These are phyloP conservation scores for Umbelopsis sp. DNA, from an alignment of 192 early-diverging fungal genomes.

Conservation along the genomic window DNA sequence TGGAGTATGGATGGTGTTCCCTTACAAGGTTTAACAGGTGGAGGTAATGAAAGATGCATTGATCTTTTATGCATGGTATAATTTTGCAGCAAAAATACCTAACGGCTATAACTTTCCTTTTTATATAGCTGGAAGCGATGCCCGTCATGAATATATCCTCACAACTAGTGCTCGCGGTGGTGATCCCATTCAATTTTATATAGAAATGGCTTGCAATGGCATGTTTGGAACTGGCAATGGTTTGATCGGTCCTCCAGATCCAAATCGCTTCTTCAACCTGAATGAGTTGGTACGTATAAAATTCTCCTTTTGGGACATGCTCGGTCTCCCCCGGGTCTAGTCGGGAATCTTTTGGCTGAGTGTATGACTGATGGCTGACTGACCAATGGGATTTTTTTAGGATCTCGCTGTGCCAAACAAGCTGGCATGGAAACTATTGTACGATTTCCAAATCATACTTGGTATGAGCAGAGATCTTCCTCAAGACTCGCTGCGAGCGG, in stretches of 20 bases:
- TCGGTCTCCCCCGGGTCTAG: background rate
- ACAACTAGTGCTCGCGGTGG: conserved; percentile 48
- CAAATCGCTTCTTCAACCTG: conserved; percentile 65
- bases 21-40: conserved; percentile 90
- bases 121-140: conserved; percentile 30
- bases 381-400: conserved; percentile 53
- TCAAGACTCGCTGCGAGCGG: conserved; percentile 64
- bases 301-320: background rate
- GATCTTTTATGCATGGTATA: conserved; percentile 4
- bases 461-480: conserved; percentile 66
- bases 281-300: conserved; percentile 28
- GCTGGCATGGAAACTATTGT: conserved; percentile 67
- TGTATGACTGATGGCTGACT: conserved; percentile 3
- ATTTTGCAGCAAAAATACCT: background rate
- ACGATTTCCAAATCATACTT: conserved; percentile 78
- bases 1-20: conserved; percentile 84
- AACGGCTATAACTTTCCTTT: background rate
- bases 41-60: conserved; percentile 46
- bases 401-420: conserved; percentile 76
- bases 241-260: conserved; percentile 68
- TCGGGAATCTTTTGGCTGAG: background rate
- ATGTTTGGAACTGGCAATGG: conserved; percentile 86
- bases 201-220: conserved; percentile 93
- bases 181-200: conserved; percentile 70
- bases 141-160: conserved; percentile 56